phyloP scores from a whole-genome alignment of 2,329 filamentous ascomycete species.

The Apiospora arundinis region DNA sequence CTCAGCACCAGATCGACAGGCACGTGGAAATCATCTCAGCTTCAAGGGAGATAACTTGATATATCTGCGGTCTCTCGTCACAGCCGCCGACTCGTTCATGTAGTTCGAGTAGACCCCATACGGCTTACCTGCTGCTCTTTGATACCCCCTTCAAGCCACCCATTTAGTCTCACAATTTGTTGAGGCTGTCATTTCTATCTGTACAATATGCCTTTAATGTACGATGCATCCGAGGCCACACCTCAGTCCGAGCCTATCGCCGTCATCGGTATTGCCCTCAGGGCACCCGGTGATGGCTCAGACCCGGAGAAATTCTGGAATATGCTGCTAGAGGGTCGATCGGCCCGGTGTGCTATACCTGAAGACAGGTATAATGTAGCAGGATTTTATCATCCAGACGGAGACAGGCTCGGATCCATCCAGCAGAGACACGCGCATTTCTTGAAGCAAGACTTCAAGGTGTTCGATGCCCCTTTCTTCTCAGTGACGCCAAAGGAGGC shows the following conservation, averaged over 20 bases:
- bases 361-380: conserved; percentile 32
- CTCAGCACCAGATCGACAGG: background rate
- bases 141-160: background rate
- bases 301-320: conserved; percentile 36
- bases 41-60: background rate
- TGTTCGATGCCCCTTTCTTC: conserved; percentile 21
- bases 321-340: conserved; percentile 33
- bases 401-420: background rate
- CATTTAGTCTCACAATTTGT: background rate
- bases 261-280: conserved; percentile 34
- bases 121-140: background rate
- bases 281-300: conserved; percentile 36
- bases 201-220: background rate
- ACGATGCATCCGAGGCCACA: background rate
- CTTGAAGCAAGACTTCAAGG: conserved; percentile 10
- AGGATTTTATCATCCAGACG: conserved; percentile 27
- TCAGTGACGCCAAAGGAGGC: conserved; percentile 20
- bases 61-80: background rate
- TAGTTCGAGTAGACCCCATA: background rate
- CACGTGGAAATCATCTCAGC: background rate
- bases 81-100: too few relatives aligned
- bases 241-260: conserved; percentile 27
- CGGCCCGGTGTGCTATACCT: conserved; percentile 32
- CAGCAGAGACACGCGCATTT: conserved; percentile 16
- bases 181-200: background rate